These are phyloP conservation scores for Earliella scabrosa DNA, from an alignment of 1,284 basidiomycete species.

Conservation along the genomic window DNA sequence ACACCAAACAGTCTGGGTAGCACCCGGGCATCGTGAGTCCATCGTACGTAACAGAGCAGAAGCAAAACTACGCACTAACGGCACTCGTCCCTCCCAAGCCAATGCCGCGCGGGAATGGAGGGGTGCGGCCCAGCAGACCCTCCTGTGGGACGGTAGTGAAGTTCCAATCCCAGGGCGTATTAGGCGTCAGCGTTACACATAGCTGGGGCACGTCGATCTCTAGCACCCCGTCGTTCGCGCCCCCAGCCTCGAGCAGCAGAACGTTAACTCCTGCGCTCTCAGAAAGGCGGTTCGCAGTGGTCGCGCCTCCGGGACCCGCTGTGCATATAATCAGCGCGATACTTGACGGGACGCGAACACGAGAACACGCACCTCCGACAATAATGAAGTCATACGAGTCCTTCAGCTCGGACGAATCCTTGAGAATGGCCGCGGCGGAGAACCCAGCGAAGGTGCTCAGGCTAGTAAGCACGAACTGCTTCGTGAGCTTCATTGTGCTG, in stretches of 20 bases:
- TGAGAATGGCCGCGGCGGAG: neutral
- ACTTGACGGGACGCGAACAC: neutral
- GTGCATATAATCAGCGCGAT: neutral
- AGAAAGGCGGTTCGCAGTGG: conserved; percentile 45
- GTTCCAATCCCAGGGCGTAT: conserved; percentile 12
- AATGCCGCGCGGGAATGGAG: conserved; percentile 10
- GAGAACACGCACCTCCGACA: conserved; percentile 23
- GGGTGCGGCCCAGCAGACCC: conserved; percentile 1
- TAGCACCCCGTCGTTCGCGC: neutral
- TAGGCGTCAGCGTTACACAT: conserved; percentile 4
- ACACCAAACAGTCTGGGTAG: conserved; percentile 9
- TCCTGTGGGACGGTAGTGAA: conserved; percentile 11
- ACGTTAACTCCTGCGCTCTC: conserved; percentile 37
- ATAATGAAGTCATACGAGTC: conserved; percentile 28
- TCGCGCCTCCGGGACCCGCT: conserved; percentile 29
- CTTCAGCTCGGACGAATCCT: neutral
- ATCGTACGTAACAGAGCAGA: neutral
- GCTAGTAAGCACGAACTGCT: neutral
- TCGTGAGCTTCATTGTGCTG: neutral
- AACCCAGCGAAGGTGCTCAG: neutral
- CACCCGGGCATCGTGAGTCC: neutral
- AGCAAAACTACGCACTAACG: conserved; percentile 6
- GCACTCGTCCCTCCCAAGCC: conserved; percentile 10
- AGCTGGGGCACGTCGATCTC: neutral
- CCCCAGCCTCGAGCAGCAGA: neutral